A percentile compares a stretch with the other conserved stretches of the same genome.
phyloP scores from a whole-genome alignment of 2,329 filamentous ascomycete species.

The Fusarium pininemorale region DNA sequence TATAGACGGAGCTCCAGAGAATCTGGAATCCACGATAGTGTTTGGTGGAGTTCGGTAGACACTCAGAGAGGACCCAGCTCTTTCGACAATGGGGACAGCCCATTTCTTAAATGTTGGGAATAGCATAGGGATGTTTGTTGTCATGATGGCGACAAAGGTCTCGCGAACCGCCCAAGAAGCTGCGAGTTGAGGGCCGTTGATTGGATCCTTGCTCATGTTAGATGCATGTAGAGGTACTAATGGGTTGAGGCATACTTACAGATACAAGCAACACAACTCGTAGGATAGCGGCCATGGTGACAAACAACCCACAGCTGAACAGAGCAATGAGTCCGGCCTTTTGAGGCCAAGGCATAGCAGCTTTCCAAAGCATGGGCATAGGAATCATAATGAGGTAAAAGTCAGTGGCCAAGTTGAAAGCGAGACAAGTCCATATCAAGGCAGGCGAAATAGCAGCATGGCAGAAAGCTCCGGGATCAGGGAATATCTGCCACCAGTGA shows the following conservation, averaged over 20 bases:
- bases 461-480: constrained; percentile 62
- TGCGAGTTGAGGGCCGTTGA: constrained; percentile 52
- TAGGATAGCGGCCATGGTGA: constrained; percentile 52
- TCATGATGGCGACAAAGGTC: constrained; percentile 55
- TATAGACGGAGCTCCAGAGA: constrained; percentile 31
- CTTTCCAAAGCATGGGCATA: constrained; percentile 59
- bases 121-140: constrained; percentile 56
- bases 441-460: constrained; percentile 60
- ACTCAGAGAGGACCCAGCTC: constrained; percentile 36
- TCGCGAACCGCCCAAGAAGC: constrained; percentile 56
- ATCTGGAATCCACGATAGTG: constrained; percentile 15
- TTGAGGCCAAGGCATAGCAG: constrained; percentile 47
- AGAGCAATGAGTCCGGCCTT: constrained; percentile 52
- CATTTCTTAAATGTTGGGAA: constrained; percentile 56
- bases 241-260: constrained; percentile 23
- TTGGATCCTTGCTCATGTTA: constrained; percentile 47
- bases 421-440: constrained; percentile 61
- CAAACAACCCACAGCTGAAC: constrained; percentile 53
- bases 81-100: constrained; percentile 37
- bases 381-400: constrained; percentile 67
- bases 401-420: constrained; percentile 65
- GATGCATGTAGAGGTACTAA: neutral
- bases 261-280: constrained; percentile 44
- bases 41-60: constrained; percentile 26
- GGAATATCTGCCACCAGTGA: constrained; percentile 68